phyloP scores from a whole-genome alignment of 1,284 basidiomycete genomes.

The Ganoderma resinaceum region DNA sequence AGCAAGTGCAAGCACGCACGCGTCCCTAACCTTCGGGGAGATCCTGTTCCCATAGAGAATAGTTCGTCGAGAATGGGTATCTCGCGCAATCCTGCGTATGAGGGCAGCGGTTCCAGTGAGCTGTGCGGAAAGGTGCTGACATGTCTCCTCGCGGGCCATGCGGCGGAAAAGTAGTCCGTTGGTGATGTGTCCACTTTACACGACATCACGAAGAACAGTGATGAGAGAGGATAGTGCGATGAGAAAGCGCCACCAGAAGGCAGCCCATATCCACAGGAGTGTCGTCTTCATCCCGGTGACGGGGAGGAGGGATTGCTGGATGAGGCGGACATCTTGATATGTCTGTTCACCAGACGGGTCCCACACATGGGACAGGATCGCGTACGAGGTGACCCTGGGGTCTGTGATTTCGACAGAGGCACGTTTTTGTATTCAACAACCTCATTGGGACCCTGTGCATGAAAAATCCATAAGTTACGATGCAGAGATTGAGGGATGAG shows the following conservation, averaged over 20 bases:
- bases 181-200: neutral
- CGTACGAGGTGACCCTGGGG: neutral
- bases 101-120: neutral
- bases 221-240: neutral
- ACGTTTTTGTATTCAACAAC: neutral
- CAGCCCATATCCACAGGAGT: neutral
- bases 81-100: neutral
- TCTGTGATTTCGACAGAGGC: neutral
- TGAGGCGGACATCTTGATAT: neutral
- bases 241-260: constrained; percentile 4
- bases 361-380: constrained; percentile 11
- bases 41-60: constrained; percentile 2
- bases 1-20: neutral
- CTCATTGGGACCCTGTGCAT: neutral
- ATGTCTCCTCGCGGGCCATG: neutral
- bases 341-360: constrained; percentile 6
- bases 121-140: neutral
- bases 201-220: neutral
- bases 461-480: neutral
- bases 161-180: neutral
- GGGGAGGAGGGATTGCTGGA: constrained; percentile 5
- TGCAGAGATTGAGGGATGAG: neutral
- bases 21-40: constrained; percentile 2
- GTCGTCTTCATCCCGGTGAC: neutral
- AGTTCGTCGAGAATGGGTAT: neutral